Percentiles rank a stretch among this genome's conserved stretches.
phyloP scores from a whole-genome alignment of 306 rosid genomes.

The Leucaena leucocephala region DNA sequence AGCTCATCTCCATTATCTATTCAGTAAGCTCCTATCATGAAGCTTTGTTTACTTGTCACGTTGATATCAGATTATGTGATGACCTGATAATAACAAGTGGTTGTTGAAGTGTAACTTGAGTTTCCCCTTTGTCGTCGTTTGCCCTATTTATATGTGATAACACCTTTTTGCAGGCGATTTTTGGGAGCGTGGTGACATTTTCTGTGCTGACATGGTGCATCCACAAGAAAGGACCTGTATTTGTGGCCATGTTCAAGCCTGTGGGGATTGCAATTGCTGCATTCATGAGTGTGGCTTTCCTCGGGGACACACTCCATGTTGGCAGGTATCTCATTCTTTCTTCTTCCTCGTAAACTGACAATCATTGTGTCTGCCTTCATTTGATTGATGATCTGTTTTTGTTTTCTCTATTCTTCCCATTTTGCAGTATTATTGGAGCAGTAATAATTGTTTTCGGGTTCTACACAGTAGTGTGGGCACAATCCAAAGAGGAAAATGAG shows the following conservation, averaged over 20 bases:
- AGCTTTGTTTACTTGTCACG: background rate
- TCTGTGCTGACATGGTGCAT: slow-evolving; percentile 62
- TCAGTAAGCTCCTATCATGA: slow-evolving; percentile 50
- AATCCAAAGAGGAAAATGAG: slow-evolving; percentile 43
- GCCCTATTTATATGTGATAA: background rate
- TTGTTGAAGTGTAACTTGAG: background rate
- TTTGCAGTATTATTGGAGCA: slow-evolving; percentile 56
- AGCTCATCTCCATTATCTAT: slow-evolving; percentile 55
- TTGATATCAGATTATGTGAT: background rate
- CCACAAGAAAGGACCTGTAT: slow-evolving; percentile 66
- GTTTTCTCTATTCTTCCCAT: background rate
- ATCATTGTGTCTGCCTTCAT: background rate
- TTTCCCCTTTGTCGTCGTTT: background rate
- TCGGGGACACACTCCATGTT: slow-evolving; percentile 61
- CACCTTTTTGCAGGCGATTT: slow-evolving; percentile 46
- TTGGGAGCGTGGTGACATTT: slow-evolving; percentile 57
- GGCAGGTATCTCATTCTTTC: slow-evolving; percentile 48
- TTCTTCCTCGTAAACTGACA: background rate
- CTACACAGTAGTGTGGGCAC: slow-evolving; percentile 68
- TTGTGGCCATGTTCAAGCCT: slow-evolving; percentile 66
- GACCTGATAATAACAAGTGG: background rate
- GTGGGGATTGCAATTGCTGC: slow-evolving; percentile 70
- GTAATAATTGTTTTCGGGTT: slow-evolving; percentile 54
- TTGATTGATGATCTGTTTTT: background rate
- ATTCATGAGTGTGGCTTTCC: slow-evolving; percentile 54